A percentile compares a stretch with the other conserved stretches of the same genome.
These are phyloP conservation scores for Pseudozyma sp. DNA, from an alignment of 1,284 basidiomycete species.

Conservation along the genomic window DNA sequence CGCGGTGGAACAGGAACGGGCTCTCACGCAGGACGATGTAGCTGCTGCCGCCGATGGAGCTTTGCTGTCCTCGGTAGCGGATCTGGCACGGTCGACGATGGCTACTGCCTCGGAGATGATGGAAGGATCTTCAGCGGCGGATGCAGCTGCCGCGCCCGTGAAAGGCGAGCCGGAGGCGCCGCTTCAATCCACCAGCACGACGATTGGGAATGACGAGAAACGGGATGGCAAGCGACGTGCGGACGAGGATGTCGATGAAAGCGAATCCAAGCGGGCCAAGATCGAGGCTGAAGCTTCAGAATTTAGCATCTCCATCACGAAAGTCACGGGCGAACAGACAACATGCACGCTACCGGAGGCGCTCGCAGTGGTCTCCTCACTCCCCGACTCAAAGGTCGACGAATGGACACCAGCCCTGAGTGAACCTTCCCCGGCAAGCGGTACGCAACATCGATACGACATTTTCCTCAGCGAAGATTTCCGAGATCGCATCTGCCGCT, in stretches of 20 bases:
- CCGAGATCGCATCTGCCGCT: slow-evolving; percentile 67
- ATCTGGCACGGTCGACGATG: slow-evolving; percentile 28
- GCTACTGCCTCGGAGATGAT: slow-evolving; percentile 11
- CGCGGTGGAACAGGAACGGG: slow-evolving; percentile 34
- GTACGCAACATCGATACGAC: slow-evolving; percentile 46
- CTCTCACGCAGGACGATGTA: slow-evolving; percentile 26
- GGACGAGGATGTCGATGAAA: slow-evolving; percentile 2
- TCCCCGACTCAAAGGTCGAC: slow-evolving; percentile 28
- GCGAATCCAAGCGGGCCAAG: slow-evolving; percentile 25
- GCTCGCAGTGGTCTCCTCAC: slow-evolving; percentile 13
- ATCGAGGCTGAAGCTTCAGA: not conserved
- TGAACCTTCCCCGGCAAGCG: not conserved
- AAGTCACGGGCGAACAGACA: not conserved
- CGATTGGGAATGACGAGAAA: not conserved
- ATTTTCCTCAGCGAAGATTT: slow-evolving; percentile 67
- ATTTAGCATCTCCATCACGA: not conserved
- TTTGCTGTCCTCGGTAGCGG: slow-evolving; percentile 42
- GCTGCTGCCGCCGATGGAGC: slow-evolving; percentile 36
- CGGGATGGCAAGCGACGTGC: slow-evolving; percentile 33
- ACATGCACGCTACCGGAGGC: slow-evolving; percentile 25
- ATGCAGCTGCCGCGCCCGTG: not conserved
- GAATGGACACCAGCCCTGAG: slow-evolving; percentile 38
- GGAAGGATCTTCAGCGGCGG: slow-evolving; percentile 3
- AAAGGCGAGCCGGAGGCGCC: slow-evolving; percentile 6
- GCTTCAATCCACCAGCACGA: not conserved